A percentile compares a stretch with the other conserved stretches of the same genome.
phyloP scores from a whole-genome alignment of 352 stramenopile species.

The Phytophthora pisi region DNA sequence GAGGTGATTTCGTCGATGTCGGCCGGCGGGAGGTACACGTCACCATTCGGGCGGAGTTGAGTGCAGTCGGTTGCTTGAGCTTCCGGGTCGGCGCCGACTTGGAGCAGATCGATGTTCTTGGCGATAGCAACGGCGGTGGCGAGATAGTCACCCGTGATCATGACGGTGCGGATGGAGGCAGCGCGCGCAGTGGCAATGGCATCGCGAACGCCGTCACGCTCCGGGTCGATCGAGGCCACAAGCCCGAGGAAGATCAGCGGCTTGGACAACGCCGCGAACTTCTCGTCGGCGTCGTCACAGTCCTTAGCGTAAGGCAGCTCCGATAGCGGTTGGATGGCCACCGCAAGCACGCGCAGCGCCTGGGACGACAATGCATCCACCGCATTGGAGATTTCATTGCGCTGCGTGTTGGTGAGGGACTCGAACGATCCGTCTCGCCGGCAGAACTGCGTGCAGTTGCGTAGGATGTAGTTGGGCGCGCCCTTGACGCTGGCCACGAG shows the following conservation, averaged over 20 bases:
- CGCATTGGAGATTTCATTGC: constrained; percentile 55
- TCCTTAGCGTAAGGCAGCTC: constrained; percentile 50
- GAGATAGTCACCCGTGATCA: constrained; percentile 96
- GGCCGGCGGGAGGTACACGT: constrained; percentile 62
- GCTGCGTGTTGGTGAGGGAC: constrained; percentile 45
- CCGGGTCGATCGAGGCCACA: constrained; percentile 91
- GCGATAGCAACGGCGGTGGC: constrained; percentile 95
- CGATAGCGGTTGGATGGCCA: constrained; percentile 81
- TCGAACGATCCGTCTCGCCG: constrained; percentile 56
- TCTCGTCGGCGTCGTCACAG: constrained; percentile 69
- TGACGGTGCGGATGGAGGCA: constrained; percentile 79
- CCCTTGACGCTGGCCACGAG: constrained; percentile 70
- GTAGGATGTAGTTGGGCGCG: constrained; percentile 74
- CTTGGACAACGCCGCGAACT: constrained; percentile 69
- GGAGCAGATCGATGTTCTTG: constrained; percentile 92
- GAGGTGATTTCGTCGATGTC: constrained; percentile 91
- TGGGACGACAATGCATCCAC: constrained; percentile 77
- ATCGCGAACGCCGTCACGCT: constrained; percentile 63
- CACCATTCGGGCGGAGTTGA: constrained; percentile 49
- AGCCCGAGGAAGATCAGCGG: constrained; percentile 92
- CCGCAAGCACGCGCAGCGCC: constrained; percentile 88
- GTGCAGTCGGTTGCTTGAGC: constrained; percentile 80
- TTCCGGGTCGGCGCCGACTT: constrained; percentile 60
- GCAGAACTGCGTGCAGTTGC: constrained; percentile 66
- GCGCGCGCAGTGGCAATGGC: constrained; percentile 50